A percentile compares a stretch with the other conserved stretches of the same genome.
Evolutionary conservation across 2,329 filamentous ascomycete species (phyloP).

Genomic region (Epicoccum nigrum): DNA sequence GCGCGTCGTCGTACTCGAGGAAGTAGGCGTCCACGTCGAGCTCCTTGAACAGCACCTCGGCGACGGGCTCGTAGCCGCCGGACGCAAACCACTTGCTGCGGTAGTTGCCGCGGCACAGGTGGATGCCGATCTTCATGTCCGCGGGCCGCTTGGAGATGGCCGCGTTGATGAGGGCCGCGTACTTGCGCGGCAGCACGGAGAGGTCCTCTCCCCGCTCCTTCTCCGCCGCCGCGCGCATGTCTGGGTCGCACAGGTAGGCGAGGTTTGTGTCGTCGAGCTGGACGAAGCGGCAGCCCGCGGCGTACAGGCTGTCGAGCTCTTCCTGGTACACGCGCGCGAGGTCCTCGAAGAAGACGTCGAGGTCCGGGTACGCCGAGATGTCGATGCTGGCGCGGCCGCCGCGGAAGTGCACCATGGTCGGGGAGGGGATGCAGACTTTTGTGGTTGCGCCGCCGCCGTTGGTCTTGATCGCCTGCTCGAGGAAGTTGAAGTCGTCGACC

Average conservation of each 20-base stretch:
- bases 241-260: conserved; percentile 64
- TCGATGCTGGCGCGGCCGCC: conserved; percentile 61
- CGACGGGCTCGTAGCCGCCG: conserved; percentile 64
- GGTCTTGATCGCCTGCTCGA: conserved; percentile 55
- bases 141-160: conserved; percentile 59
- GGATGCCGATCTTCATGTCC: conserved; percentile 63
- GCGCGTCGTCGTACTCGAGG: conserved; percentile 64
- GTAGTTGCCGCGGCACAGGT: conserved; percentile 64
- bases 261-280: conserved; percentile 66
- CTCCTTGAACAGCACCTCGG: conserved; percentile 63
- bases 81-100: conserved; percentile 63
- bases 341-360: conserved; percentile 63
- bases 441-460: conserved; percentile 50
- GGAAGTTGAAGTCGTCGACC: conserved; percentile 62
- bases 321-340: conserved; percentile 62
- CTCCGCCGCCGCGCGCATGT: conserved; percentile 61
- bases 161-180: conserved; percentile 62
- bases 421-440: conserved; percentile 64
- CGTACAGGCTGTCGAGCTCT: conserved; percentile 60
- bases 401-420: conserved; percentile 67
- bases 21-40: conserved; percentile 65
- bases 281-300: conserved; percentile 62
- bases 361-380: conserved; percentile 59
- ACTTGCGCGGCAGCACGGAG: conserved; percentile 57
- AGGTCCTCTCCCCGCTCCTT: conserved; percentile 58